Evolutionary conservation across 176 grass and related monocot species (phyloP).

Genomic region (Zoysia pacifica): DNA sequence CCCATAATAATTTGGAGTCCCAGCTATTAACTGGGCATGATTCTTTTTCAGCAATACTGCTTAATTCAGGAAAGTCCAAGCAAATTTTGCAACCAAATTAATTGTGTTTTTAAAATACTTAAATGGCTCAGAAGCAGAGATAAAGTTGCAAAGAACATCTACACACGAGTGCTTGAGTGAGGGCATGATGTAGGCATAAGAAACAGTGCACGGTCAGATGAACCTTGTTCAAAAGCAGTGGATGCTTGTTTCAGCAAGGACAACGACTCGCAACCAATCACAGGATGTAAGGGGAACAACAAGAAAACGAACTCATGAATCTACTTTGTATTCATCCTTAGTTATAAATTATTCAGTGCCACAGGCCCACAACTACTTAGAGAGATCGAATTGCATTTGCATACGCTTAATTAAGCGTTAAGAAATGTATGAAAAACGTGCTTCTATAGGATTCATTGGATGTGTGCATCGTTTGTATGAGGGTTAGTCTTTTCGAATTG

Average conservation of each 20-base stretch:
- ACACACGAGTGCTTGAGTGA: not conserved
- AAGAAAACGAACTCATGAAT: conserved; percentile 53
- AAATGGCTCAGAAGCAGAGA: conserved; percentile 5
- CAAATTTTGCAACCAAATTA: conserved; percentile 5
- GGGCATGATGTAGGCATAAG: conserved; percentile 23
- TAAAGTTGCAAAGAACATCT: not conserved
- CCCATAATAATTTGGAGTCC: too few relatives aligned
- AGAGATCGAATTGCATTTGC: conserved; percentile 5
- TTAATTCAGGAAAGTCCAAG: conserved; percentile 4
- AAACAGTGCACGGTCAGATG: conserved; percentile 13
- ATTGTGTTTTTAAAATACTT: conserved; percentile 27
- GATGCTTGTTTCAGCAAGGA: conserved; percentile 24
- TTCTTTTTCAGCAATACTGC: not conserved
- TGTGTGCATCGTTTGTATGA: not conserved
- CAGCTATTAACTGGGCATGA: too few relatives aligned
- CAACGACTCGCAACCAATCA: conserved; percentile 37
- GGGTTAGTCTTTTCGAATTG: not conserved
- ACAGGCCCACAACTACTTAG: not conserved
- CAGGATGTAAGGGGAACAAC: conserved; percentile 25
- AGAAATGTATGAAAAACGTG: conserved; percentile 14
- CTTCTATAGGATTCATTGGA: not conserved
- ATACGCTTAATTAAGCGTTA: not conserved
- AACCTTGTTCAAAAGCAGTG: conserved; percentile 42
- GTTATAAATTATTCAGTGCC: conserved; percentile 12
- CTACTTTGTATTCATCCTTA: conserved; percentile 44